Evolutionary conservation across 2,329 filamentous ascomycete genomes (phyloP), one percentile per base, ranked within the genome.

Genomic region (Ophiostoma australiae): DNA sequence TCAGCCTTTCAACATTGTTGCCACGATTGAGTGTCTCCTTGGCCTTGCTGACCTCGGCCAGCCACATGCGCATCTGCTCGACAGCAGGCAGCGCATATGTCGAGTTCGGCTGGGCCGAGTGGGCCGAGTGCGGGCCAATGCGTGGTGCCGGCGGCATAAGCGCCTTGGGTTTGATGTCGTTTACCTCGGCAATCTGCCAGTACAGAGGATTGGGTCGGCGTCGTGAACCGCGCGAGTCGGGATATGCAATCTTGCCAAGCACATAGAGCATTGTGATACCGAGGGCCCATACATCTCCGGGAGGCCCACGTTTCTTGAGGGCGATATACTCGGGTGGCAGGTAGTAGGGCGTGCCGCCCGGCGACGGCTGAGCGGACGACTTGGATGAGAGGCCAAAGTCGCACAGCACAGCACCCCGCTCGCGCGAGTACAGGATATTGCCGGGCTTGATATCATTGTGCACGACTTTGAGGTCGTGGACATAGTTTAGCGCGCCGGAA

Each of bases 391-490:
- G 79, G 15, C 86, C 86, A 77, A 88, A 86, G 77, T 88, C 86
- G 77, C 86, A 88, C 39, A 89, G 82, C 2, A 88, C 85, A 44
- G 85, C 86, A 6, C 86, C 86, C 13, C 85, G 82, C 55, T 87
- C 84, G 37, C 81, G 81, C 17, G 85, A 87, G 78, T 87, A 89
- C 41, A 89, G 79, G 70, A 88, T 87, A 73, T 88, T 89, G 74
- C 83, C 84, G 1, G 86, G 86, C 77, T 88, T 88, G 78, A 88
- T 86, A 76, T 89, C 86, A 77, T 88, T 89, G 78, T 89, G 86
- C 15, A 87, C 84, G 31, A 85, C 79, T 70, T 81, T 80, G 70
- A 83, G 82, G 68, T 80, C 79, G 77, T 89, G 86, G 44, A 89
- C 81, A 76, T 88, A 88, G 76, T 83, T 80, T 63, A 89, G 78